These are phyloP conservation scores for Tylopilus cervinicoccineus DNA, from an alignment of 768 basidiomycete genomes.

Conservation along the genomic window DNA sequence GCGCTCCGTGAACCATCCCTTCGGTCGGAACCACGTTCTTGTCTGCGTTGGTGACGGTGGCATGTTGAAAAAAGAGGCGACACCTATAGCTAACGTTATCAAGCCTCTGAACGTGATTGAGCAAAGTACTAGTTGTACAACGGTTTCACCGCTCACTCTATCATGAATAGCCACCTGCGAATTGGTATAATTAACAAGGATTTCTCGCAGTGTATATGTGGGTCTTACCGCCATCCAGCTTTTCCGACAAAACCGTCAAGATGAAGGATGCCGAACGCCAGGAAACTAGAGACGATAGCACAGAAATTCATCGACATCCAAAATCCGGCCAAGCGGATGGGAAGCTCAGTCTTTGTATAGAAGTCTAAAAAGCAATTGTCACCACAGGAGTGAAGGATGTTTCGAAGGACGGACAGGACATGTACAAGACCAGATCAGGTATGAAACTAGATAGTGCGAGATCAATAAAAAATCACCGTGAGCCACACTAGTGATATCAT, in stretches of 20 bases:
- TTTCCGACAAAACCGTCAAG: conserved; percentile 7
- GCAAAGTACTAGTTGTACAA: not conserved
- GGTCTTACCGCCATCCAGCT: conserved; percentile 15
- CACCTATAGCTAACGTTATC: conserved; percentile 50
- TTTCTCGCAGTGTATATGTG: not conserved
- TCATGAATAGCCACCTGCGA: conserved; percentile 32
- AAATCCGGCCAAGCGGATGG: conserved; percentile 57
- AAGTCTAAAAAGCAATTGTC: conserved; percentile 29
- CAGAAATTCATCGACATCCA: conserved; percentile 60
- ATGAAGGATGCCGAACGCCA: conserved; percentile 57
- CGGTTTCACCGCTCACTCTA: conserved; percentile 28
- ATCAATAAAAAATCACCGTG: not conserved
- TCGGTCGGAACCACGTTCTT: conserved; percentile 51
- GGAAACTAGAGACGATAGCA: conserved; percentile 54
- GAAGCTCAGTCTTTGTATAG: conserved; percentile 55
- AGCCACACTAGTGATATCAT: conserved; percentile 1
- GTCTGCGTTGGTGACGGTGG: conserved; percentile 61
- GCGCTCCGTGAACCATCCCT: conserved; percentile 61
- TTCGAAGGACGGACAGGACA: conserved; percentile 43
- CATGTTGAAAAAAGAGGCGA: conserved; percentile 54
- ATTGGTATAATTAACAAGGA: not conserved
- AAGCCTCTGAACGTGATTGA: conserved; percentile 11
- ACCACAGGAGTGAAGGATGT: not conserved
- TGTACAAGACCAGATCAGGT: conserved; percentile 57
- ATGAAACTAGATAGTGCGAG: conserved; percentile 39